A percentile compares a stretch with the other conserved stretches of the same genome.
phyloP scores from a whole-genome alignment of 192 early-diverging fungal species.

The Pilaira anomala region DNA sequence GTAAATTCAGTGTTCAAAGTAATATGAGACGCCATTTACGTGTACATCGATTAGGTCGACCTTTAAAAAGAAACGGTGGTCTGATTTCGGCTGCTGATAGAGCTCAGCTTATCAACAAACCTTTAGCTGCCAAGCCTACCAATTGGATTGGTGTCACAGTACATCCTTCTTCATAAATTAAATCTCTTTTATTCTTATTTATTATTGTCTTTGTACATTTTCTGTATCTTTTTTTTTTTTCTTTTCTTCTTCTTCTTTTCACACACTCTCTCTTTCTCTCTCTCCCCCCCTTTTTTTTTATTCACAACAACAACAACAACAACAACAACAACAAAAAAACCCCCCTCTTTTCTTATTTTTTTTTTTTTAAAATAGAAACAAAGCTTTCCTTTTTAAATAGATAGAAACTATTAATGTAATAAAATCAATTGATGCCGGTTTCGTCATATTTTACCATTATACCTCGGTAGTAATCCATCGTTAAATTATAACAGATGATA shows the following conservation, averaged over 20 bases:
- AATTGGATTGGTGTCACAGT: slow-evolving; percentile 16
- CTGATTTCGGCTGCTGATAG: slow-evolving; percentile 8
- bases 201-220: background rate
- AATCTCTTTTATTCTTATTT: slow-evolving; percentile 4
- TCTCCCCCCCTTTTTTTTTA: background rate
- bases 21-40: slow-evolving; percentile 35
- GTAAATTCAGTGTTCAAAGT: slow-evolving; percentile 31
- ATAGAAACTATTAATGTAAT: too few species aligned
- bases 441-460: too few species aligned
- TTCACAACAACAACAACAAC: too few species aligned
- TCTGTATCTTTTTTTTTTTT: background rate
- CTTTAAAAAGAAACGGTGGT: slow-evolving; percentile 36
- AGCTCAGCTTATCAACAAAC: slow-evolving; percentile 12
- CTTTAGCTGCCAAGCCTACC: slow-evolving; percentile 15
- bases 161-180: slow-evolving; percentile 1
- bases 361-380: background rate
- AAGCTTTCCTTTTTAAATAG: too few species aligned
- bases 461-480: slow-evolving; percentile 30
- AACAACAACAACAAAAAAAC: too few species aligned
- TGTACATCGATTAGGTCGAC: slow-evolving; percentile 35
- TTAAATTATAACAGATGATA: too few species aligned
- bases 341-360: slow-evolving; percentile 2
- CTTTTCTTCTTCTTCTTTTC: background rate
- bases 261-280: background rate
- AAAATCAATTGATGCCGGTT: too few species aligned